Base-by-base conservation (phyloP, 1,284 basidiomycete genomes). In the Naganishia albida region DNA sequence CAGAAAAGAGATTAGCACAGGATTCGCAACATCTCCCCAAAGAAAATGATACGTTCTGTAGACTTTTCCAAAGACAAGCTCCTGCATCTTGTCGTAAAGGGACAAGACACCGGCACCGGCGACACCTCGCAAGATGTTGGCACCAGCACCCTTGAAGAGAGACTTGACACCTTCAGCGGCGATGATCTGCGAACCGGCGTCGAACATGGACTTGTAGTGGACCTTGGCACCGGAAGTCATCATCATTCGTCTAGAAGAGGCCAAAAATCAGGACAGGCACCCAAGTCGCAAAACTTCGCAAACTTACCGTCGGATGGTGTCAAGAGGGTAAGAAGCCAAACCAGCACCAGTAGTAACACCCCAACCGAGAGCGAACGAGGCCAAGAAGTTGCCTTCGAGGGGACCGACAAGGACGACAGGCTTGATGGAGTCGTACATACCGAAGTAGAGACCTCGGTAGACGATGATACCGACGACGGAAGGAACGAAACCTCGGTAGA, bases 11-110 rank as follows among this genome's bases (percentile, higher is more conserved):
- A 25, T 28, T 25, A 28, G 40, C 2, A 55, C 18, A 4, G 26
- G 26, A 1, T 25, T 13, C 8, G 16, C n/a, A 6, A 1, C 10
- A 12, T 4, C 38, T 38, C 7, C n/a, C 34, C 16, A 23, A 39
- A 13, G 38, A 18, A 23, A n/a, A 18, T 20, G 18, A 13, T 7
- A 38, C 54, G 38, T 3, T 48, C 44, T 15, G 88, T 93, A 94
- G 81, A 93, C 92, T 86, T 93, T 94, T 86, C 92, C 92, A 82
- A 94, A 94, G 83, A 93, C 82, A 73, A 93, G 77, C 68, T 80
- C 82, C 78, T 82, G 82, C 73, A 83, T 83, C 82, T 87, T 83
- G 80, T 88, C 86, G 74, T 86, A 87, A 56, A 88, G 77, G 15
- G 87, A 85, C 69, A 89, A 79, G 51, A 87, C 87, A 80, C 86